Evolutionary conservation across 2,329 filamentous ascomycete species (phyloP).

Genomic region (Diaporthe sp.): DNA sequence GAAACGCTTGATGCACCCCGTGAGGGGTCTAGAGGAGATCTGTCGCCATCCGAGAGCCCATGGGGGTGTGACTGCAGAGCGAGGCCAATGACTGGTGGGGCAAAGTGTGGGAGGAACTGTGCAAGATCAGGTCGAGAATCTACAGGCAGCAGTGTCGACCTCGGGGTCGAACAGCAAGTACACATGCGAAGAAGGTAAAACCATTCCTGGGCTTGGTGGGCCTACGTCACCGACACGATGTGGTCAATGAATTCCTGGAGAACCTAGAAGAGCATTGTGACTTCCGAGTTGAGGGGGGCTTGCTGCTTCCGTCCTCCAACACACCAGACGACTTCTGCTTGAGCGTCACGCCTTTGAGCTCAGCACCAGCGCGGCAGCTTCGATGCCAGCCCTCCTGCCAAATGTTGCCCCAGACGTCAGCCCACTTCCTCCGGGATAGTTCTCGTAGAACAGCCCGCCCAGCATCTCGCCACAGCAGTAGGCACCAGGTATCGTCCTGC

Average conservation of each 20-base stretch:
- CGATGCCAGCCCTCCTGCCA: constrained; percentile 52
- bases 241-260: no score
- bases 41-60: no score
- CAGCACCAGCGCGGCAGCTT: constrained; percentile 41
- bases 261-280: background rate
- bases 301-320: background rate
- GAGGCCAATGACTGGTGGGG: no score
- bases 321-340: background rate
- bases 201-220: background rate
- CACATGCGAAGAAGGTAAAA: background rate
- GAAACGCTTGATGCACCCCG: no score
- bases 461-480: constrained; percentile 75
- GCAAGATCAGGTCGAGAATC: background rate
- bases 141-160: background rate
- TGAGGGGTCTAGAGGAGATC: no score
- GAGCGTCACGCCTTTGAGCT: background rate
- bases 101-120: no score
- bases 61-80: no score
- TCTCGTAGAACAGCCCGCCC: constrained; percentile 71
- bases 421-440: constrained; percentile 72
- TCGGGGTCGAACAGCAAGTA: background rate
- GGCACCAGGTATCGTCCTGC: constrained; percentile 61
- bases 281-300: background rate
- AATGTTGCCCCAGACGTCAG: constrained; percentile 69
- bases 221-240: background rate